These are phyloP conservation scores for Malus hybrid DNA, from an alignment of 331 rosid species.

Conservation along the genomic window DNA sequence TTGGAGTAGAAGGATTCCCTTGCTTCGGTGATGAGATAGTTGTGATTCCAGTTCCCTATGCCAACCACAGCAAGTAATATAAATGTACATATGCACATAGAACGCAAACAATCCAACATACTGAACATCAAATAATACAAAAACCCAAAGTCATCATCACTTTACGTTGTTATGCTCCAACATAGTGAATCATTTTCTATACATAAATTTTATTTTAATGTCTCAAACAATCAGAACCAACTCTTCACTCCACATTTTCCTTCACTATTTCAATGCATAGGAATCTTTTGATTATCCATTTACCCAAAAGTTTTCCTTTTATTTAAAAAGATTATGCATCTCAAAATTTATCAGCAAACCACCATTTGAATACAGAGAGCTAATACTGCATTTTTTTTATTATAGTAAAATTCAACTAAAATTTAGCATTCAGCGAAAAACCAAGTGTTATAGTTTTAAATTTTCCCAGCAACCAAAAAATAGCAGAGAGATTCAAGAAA, in stretches of 20 bases:
- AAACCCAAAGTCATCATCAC: neutral
- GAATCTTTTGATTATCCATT: neutral
- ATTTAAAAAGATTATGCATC: too few relatives aligned
- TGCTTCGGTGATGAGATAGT: slow-evolving; percentile 45
- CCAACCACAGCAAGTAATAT: slow-evolving; percentile 17
- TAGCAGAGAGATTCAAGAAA: neutral
- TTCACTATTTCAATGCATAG: neutral
- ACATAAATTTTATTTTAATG: neutral
- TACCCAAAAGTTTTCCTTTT: neutral
- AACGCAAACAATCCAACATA: neutral
- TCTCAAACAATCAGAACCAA: neutral
- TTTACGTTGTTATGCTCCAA: neutral
- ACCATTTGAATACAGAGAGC: neutral
- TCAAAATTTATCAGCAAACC: neutral
- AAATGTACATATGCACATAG: slow-evolving; percentile 15
- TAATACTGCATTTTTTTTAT: neutral
- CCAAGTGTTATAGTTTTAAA: neutral
- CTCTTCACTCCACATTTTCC: neutral
- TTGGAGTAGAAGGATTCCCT: slow-evolving; percentile 21
- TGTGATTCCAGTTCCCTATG: slow-evolving; percentile 44
- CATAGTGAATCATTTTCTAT: neutral
- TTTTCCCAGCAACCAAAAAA: slow-evolving; percentile 1
- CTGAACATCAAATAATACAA: neutral
- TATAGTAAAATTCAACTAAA: neutral
- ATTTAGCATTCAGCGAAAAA: neutral